Evolutionary conservation across 192 early-diverging fungal species (phyloP).

Genomic region (Coemansia javaensis): DNA sequence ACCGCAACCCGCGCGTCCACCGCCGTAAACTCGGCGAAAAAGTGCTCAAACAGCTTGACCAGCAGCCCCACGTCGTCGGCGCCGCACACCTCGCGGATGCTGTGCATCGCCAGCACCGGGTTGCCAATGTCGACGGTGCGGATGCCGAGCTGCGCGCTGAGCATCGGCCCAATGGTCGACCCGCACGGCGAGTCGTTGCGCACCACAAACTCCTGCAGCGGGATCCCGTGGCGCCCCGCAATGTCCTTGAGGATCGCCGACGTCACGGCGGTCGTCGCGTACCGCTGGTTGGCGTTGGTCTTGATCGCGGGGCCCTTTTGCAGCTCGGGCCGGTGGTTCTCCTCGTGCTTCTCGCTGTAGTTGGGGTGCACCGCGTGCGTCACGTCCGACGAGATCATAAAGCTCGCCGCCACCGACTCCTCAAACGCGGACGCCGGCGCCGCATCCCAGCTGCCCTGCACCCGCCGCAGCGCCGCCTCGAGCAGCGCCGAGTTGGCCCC

Average conservation of each 20-base stretch:
- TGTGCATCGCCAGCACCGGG: conserved; percentile 96
- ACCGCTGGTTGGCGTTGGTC: conserved; percentile 93
- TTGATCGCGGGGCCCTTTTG: conserved; percentile 96
- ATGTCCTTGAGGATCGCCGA: conserved; percentile 69
- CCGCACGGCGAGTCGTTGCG: conserved; percentile 95
- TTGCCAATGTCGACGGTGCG: conserved; percentile 97
- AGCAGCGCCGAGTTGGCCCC: conserved; percentile 91
- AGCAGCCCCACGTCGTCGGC: conserved; percentile 80
- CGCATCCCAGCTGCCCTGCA: conserved; percentile 46
- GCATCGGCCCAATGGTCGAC: conserved; percentile 96
- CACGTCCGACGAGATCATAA: conserved; percentile 89
- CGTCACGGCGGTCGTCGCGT: conserved; percentile 72
- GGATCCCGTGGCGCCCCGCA: conserved; percentile 71
- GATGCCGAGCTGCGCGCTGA: conserved; percentile 87
- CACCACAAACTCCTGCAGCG: conserved; percentile 86
- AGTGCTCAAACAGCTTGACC: conserved; percentile 73
- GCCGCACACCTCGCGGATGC: conserved; percentile 88
- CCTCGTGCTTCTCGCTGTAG: conserved; percentile 90
- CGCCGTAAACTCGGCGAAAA: conserved; percentile 50
- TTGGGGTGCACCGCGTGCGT: conserved; percentile 90
- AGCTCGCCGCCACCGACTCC: conserved; percentile 76
- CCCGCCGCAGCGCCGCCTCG: conserved; percentile 63
- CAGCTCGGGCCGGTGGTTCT: conserved; percentile 85
- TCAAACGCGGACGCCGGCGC: conserved; percentile 65
- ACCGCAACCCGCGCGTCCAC: conserved; percentile 47